Base-by-base conservation (phyloP, 306 rosid genomes). In the Vicia faba region DNA sequence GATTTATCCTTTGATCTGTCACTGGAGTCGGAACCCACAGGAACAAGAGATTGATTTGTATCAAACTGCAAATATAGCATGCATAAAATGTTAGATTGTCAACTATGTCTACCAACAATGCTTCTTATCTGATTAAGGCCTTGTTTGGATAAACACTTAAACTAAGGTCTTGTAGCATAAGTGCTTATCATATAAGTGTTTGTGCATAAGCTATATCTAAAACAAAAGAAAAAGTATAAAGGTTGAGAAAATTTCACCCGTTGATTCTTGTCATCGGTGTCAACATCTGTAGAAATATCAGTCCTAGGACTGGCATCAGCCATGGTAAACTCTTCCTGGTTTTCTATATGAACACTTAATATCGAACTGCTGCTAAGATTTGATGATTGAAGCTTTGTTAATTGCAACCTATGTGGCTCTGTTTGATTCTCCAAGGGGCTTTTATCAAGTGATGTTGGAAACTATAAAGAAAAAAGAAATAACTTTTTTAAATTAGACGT, bases 221-320 rank as follows among this genome's bases (percentile, higher is more conserved):
- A 45, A 45, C 16, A 14, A 45, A 45, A 45, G 61, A 35, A 66
- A 36, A 40, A 73, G 13, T 25, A 70, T 38, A 64, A 58, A 56
- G 64, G 63, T 67, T 66, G 33, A 77, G 66, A 61, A 82, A 68
- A 68, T 51, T 76, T 76, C 80, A 90, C 99, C 96, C 78, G 79
- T 72, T 84, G 90, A 79, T 86, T 86, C 82, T 80, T 95, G 54
- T 95, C 97, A 77, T 95, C 99, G 38, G 95, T 90, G 69, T 95
- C 99, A 45, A 35, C 98, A 73, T 95, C 99, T 46, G 99, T 90
- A 45, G 99, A 90, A 29, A 95, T 95, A 87, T 95, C 99, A 73
- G 99, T 90, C 91, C 97, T 76, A 8, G 99, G 97, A 85, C 99
- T 95, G 67, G 66, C 95, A 78, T 88, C 97, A 36, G 99, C 91